Base-by-base conservation (phyloP, 495 filamentous ascomycete genomes). In the Neurospora sp. region DNA sequence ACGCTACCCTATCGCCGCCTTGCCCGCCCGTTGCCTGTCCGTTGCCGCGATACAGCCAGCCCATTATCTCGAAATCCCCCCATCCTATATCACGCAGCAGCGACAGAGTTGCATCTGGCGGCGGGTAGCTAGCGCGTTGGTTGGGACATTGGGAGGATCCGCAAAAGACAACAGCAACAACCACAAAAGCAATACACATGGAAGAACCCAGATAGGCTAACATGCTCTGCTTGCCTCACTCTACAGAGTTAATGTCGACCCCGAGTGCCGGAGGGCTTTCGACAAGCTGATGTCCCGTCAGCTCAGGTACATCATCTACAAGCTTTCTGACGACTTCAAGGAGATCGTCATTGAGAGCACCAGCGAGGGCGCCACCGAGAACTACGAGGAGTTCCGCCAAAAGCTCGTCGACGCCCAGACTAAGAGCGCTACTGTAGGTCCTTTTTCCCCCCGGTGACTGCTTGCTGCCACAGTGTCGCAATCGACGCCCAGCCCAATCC, bases 261-360 rank as follows among this genome's bases (percentile, higher is more conserved):
- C 89, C 77, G 92, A 97, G 42, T 97, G 94, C 89, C 86, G 97
- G 83, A 81, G 82, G 70, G 84, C 85, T 74, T 98, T 93, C 90
- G 94, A 97, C 81, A 90, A 97, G 71, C 91, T 99, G 74, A 97
- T 97, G 88, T 88, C 94, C 77, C 89, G 86, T 85, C 90, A 90
- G 83, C 85, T 89, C 86, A 97, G 96, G 86, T 99, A 89, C 86
- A 91, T 99, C 85, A 92, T 99, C 89, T 98, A 90, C 92, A 97
- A 97, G 88, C 91, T 99, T 79, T 88, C 91, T 75, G 93, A 97
- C 83, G 89, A 97, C 88, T 92, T 92, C 90, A 96, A 92, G 83
- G 82, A 91, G 78, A 94, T 98, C 80, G 91, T 92, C 61, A 88
- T 98, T 77, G 92, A 96, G 76, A 87, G 89, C 74, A 89, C 90